Percentiles rank a stretch among this genome's conserved stretches.
Evolutionary conservation across 169 alveolate species (phyloP).

Genomic region (Theileria annulata): DNA sequence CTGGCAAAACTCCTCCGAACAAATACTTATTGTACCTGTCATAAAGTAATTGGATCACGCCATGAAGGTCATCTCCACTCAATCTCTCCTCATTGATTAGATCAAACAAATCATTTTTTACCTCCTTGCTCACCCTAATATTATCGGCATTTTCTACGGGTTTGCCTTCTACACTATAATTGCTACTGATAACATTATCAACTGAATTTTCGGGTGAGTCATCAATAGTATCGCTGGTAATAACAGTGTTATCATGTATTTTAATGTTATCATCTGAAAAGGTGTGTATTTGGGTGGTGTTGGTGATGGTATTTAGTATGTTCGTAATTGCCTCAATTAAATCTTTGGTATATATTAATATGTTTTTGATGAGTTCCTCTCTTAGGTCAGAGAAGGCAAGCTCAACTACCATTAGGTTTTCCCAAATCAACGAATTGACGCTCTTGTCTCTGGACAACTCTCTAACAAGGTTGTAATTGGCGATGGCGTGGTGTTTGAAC

Average conservation of each 20-base stretch:
- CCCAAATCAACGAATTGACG: slow-evolving; percentile 25
- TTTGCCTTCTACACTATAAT: background rate
- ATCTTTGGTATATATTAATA: slow-evolving; percentile 45
- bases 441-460: slow-evolving; percentile 12
- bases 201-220: background rate
- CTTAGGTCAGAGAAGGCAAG: slow-evolving; percentile 62
- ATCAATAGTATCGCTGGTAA: background rate
- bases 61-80: background rate
- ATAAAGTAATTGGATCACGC: slow-evolving; percentile 10
- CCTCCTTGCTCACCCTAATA: background rate
- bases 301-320: slow-evolving; percentile 41
- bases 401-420: slow-evolving; percentile 31
- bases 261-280: too few relatives aligned
- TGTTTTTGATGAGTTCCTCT: slow-evolving; percentile 51
- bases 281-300: slow-evolving; percentile 27
- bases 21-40: slow-evolving; percentile 40
- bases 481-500: slow-evolving; percentile 30
- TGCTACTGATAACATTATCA: background rate
- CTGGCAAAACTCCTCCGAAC: slow-evolving; percentile 44
- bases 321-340: slow-evolving; percentile 40
- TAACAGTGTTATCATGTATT: background rate
- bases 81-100: background rate
- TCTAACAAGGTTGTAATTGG: background rate
- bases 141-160: background rate
- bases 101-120: background rate